These are phyloP conservation scores for Takakia lepidozioides DNA, from an alignment of 225 moss, liverwort and hornwort genomes.

Conservation along the genomic window DNA sequence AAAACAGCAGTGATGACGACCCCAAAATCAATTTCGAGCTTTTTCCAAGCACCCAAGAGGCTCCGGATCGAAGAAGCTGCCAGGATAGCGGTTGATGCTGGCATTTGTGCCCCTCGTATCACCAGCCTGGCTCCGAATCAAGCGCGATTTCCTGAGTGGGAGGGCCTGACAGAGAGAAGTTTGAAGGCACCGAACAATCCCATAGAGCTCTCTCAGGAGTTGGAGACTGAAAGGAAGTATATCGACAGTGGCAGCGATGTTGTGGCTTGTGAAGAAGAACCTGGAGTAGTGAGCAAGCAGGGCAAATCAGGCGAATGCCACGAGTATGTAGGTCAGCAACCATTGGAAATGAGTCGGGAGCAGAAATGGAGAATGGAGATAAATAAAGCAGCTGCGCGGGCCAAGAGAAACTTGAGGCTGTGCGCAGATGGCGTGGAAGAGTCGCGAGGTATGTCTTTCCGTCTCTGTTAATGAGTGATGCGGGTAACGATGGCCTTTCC, in stretches of 20 bases:
- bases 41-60: conserved; percentile 54
- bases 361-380: conserved; percentile 89
- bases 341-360: conserved; percentile 41
- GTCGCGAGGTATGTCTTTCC: conserved; percentile 29
- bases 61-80: conserved; percentile 29
- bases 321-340: conserved; percentile 10
- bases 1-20: conserved; percentile 24
- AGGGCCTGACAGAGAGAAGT: conserved; percentile 1
- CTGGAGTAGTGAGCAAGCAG: conserved; percentile 3
- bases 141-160: conserved; percentile 2
- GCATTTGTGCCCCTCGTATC: conserved; percentile 2
- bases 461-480: too few relatives aligned
- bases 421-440: conserved; percentile 65
- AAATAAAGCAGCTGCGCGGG: conserved; percentile 64
- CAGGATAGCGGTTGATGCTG: conserved; percentile 14
- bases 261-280: conserved; percentile 4
- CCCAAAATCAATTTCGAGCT: conserved; percentile 32
- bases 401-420: conserved; percentile 57
- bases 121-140: background rate
- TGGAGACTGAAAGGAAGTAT: conserved; percentile 1
- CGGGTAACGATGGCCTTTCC: too few relatives aligned
- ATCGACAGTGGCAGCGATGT: background rate
- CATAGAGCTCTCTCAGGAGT: background rate
- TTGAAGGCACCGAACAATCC: too few relatives aligned
- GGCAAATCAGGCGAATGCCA: conserved; percentile 1